phyloP scores from a whole-genome alignment of 2,329 filamentous ascomycete genomes.

The Nemania abortiva region DNA sequence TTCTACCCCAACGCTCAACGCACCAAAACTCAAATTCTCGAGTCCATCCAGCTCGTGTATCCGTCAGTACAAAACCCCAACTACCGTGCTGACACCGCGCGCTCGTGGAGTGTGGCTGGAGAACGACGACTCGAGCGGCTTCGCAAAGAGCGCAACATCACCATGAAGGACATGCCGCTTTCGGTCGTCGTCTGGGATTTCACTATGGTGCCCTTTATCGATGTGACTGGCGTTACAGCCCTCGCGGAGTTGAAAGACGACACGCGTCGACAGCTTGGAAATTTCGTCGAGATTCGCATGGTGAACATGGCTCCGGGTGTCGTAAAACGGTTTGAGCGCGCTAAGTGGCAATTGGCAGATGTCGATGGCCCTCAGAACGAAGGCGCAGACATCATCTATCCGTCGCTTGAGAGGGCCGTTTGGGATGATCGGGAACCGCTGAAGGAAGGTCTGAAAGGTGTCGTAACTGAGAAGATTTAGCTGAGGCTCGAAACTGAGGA shows the following conservation, averaged over 20 bases:
- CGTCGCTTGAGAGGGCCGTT: constrained; percentile 47
- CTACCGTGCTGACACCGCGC: constrained; percentile 42
- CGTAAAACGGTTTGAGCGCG: constrained; percentile 45
- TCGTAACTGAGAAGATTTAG: constrained; percentile 48
- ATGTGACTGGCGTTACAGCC: constrained; percentile 50
- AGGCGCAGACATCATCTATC: constrained; percentile 48
- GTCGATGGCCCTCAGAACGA: constrained; percentile 41
- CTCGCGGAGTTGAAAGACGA: constrained; percentile 51
- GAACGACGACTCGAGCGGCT: constrained; percentile 47
- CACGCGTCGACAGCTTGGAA: constrained; percentile 46
- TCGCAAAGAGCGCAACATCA: constrained; percentile 42
- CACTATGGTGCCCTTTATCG: constrained; percentile 48
- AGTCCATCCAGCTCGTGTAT: constrained; percentile 51
- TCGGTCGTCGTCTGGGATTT: constrained; percentile 50
- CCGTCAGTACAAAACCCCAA: constrained; percentile 44
- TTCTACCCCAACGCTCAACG: constrained; percentile 72
- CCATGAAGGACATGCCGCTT: constrained; percentile 46
- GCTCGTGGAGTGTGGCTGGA: constrained; percentile 51
- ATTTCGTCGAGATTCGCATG: constrained; percentile 47
- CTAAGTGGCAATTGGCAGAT: constrained; percentile 46
- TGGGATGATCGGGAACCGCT: constrained; percentile 48
- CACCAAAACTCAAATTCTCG: constrained; percentile 46
- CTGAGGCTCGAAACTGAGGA: not conserved
- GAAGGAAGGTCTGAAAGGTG: constrained; percentile 48
- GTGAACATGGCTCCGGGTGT: constrained; percentile 45